Percentiles rank a stretch among this genome's conserved stretches.
phyloP scores from a whole-genome alignment of 305 asterid genomes.

The Fraxinus platypoda region DNA sequence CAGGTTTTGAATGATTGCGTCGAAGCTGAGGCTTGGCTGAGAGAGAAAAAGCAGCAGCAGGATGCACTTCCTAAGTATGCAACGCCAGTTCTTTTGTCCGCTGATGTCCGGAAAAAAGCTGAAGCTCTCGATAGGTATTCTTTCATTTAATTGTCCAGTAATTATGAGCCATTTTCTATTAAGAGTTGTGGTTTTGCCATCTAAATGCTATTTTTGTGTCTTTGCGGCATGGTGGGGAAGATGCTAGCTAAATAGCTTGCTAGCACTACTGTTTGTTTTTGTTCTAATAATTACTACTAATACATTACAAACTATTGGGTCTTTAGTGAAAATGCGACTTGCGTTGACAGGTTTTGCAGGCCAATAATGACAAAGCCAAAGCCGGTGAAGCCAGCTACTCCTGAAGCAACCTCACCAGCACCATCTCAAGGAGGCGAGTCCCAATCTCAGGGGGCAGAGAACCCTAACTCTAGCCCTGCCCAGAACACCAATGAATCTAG shows the following conservation, averaged over 20 bases:
- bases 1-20: constrained; percentile 77
- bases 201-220: not conserved
- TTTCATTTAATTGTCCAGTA: not conserved
- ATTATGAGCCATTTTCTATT: not conserved
- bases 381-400: constrained; percentile 68
- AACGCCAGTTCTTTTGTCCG: constrained; percentile 60
- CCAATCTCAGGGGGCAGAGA: constrained; percentile 40
- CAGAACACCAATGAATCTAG: constrained; percentile 23
- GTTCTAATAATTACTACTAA: not conserved
- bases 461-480: constrained; percentile 22
- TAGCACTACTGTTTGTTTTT: not conserved
- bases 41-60: constrained; percentile 80
- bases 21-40: constrained; percentile 83
- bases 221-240: not conserved
- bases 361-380: constrained; percentile 82
- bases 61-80: constrained; percentile 76
- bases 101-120: constrained; percentile 68
- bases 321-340: not conserved
- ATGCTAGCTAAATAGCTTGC: not conserved
- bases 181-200: not conserved
- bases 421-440: constrained; percentile 53
- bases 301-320: not conserved
- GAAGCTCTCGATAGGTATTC: constrained; percentile 85
- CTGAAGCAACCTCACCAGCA: constrained; percentile 61
- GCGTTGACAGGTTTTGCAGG: constrained; percentile 62